Evolutionary conservation across 352 stramenopile species (phyloP), one percentile per base, ranked within the genome.

Genomic region (Phytophthora ohioensis): DNA sequence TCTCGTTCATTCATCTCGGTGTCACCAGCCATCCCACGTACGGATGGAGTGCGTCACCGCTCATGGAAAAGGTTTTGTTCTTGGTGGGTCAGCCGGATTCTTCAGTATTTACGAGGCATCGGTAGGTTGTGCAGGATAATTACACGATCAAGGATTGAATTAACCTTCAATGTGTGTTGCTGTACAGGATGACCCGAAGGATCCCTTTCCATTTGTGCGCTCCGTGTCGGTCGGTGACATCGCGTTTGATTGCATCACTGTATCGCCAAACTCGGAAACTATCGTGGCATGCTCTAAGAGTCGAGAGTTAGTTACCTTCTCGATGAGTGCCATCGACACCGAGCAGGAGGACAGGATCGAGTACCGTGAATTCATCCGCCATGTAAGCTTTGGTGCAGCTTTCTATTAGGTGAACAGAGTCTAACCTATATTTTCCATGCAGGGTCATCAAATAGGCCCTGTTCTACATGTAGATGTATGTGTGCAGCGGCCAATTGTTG

Each of bases 381-480:
- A 88, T 55, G 85, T 91, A 75, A 57, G 78, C 74, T 45, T 43
- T 27, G 21, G 21, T 27, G 21, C 21, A 27, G 21, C 21, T 27
- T 27, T 27, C 1, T 27, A 27, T 27, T 27, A 27, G 21, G 21
- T 27, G 21, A 27, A 35, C 30, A 27, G 30, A 60, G 5, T 11
- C 54, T 58, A 49, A 52, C 51, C 4, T 9, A 34, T 42, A 35
- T 13, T 45, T 67, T 51, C 56, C 2, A 35, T 58, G 17, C 32
- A 95, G 85, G 76, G 84, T 39, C 80, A 81, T 49, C 88, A 95
- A 76, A 55, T 82, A 1, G 85, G 88, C 3, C 65, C 73, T 1
- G 73, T 95, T 10, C 57, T 98, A 11, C 90, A 92, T 48, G 58
- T 95, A 2, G 90, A 97, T 57, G 75, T 86, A 0, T 97, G 93